Base-by-base conservation (phyloP, 2,329 filamentous ascomycete genomes). In the Neocucurbitaria cava region DNA sequence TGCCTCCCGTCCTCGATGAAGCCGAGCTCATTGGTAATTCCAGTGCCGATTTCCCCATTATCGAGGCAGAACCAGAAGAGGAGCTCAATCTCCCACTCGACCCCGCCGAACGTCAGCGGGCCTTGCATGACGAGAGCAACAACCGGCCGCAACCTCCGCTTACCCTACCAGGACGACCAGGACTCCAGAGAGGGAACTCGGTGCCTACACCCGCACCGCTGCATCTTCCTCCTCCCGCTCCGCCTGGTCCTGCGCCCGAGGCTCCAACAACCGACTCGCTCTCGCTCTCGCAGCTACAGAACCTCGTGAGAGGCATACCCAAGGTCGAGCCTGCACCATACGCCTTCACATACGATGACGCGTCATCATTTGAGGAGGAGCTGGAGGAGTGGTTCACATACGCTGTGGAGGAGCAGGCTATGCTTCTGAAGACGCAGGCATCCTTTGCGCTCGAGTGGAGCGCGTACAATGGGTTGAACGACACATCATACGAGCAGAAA, bases 361-460 rank as follows among this genome's bases (percentile, higher is more conserved):
- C 80, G 7, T 78, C 81, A 17, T 77, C 75, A 0, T 89, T 96
- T 65, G 87, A 90, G 17, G 91, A 95, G 60, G 95, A 99, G 79
- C 83, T 99, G 43, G 92, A 98, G 72, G 95, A 99, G 78, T 99
- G 95, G 95, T 99, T 99, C 76, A 87, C 89, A 48, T 97, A 98
- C 77, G 89, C 90, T 65, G 88, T 92, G 58, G 90, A 90, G 76
- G 93, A 98, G 72, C 90, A 91, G 78, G 84, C 89, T 42, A 88
- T 93, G 68, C 81, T 97, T 44, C 84, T 90, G 48, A 85, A 88
- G 48, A 88, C 90, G 18, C 90, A 91, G 69, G 82, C 86, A 33
- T 87, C 88, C 2, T 98, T 96, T 70, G 86, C 92, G 60, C 85
- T 86, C 71, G 85, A 88, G 69, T 96, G 91, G 91, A 73, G 62